A percentile compares a stretch with the other conserved stretches of the same genome.
Conservation (phyloP, 176 grass and related monocot species). For the Triticum turgidum region DNA sequence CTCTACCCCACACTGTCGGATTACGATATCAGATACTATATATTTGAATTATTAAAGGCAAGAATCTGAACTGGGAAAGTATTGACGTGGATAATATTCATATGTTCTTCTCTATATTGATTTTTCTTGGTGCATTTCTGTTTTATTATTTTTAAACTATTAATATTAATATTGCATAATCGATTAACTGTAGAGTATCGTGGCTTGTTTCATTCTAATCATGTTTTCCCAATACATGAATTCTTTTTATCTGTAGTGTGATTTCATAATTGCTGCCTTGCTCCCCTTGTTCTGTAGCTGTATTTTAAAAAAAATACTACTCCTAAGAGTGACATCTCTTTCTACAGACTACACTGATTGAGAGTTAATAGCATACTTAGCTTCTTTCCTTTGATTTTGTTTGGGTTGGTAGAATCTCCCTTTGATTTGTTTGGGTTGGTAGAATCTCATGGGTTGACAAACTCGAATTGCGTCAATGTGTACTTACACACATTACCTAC, state of each 20-base stretch:
- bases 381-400: background rate
- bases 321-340: background rate
- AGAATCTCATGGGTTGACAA: background rate
- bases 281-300: background rate
- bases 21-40: slow-evolving; percentile 92
- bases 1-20: slow-evolving; percentile 85
- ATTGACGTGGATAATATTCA: background rate
- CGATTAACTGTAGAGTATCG: background rate
- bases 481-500: background rate
- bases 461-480: background rate
- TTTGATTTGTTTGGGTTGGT: background rate
- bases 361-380: background rate
- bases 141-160: background rate
- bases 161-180: background rate
- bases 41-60: slow-evolving; percentile 92
- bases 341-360: background rate
- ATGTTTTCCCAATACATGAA: background rate
- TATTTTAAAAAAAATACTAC: background rate
- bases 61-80: slow-evolving; percentile 15
- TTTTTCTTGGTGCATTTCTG: slow-evolving; percentile 9
- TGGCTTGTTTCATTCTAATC: background rate
- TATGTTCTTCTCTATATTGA: background rate
- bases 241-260: background rate
- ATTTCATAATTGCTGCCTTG: background rate
- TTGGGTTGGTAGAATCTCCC: background rate